Evolutionary conservation across 2,329 filamentous ascomycete genomes (phyloP).

Genomic region (Rhynchosporium graminicola): DNA sequence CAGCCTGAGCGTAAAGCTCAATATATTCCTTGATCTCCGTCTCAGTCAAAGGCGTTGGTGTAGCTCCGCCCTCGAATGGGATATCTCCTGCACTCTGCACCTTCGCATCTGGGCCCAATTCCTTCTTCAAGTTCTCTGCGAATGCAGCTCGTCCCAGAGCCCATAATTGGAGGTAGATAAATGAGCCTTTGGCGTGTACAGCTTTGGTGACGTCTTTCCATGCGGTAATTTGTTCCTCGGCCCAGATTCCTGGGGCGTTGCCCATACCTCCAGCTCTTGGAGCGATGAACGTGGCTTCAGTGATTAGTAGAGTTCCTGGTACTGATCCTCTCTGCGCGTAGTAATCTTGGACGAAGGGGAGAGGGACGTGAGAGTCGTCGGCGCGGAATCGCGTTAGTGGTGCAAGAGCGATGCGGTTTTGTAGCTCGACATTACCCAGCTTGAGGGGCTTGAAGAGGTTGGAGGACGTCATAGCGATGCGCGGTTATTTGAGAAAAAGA

Average conservation of each 20-base stretch:
- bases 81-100: slow-evolving; percentile 33
- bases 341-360: slow-evolving; percentile 49
- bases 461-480: slow-evolving; percentile 25
- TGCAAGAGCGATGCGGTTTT: slow-evolving; percentile 54
- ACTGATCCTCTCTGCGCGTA: slow-evolving; percentile 53
- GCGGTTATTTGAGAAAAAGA: background rate
- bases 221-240: slow-evolving; percentile 50
- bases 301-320: slow-evolving; percentile 56
- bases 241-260: slow-evolving; percentile 58
- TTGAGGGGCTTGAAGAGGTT: slow-evolving; percentile 48
- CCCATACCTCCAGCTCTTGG: slow-evolving; percentile 49
- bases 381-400: slow-evolving; percentile 58
- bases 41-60: slow-evolving; percentile 43
- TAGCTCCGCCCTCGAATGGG: slow-evolving; percentile 29
- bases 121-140: slow-evolving; percentile 26
- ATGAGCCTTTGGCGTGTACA: slow-evolving; percentile 59
- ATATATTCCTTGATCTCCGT: slow-evolving; percentile 40
- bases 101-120: slow-evolving; percentile 29
- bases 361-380: slow-evolving; percentile 49
- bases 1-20: slow-evolving; percentile 41
- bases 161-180: slow-evolving; percentile 63
- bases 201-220: slow-evolving; percentile 61
- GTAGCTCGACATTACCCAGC: slow-evolving; percentile 44
- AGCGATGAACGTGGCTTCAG: slow-evolving; percentile 54
- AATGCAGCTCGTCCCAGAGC: slow-evolving; percentile 52